Base-by-base conservation (phyloP, 768 basidiomycete genomes). In the Infundibulicybe gibba region DNA sequence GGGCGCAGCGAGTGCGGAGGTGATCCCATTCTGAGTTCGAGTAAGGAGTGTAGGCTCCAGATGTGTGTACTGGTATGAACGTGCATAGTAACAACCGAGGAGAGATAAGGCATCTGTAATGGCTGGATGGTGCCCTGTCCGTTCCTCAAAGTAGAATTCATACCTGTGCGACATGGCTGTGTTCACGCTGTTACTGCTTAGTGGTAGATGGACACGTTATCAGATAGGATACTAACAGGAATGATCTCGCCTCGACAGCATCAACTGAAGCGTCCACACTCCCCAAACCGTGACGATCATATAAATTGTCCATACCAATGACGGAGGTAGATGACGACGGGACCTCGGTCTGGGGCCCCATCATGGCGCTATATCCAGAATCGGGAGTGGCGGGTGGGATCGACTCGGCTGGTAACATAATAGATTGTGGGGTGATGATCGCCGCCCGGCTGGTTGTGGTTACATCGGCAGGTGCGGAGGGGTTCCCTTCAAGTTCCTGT, bases 71-170 rank as follows among this genome's bases (percentile, higher is more conserved):
- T 59, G 51, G 25, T 72, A 65, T 4, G 64, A 68, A 14, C 67
- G 68, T 32, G 77, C 65, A 55, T 81, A 81, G 53, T 80, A 74
- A 54, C 77, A 79, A 3, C 73, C 80, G 43, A 83, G 65, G 43
- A 84, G 75, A 57, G 75, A 81, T 25, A 83, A 75, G n/a, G 81
- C 76, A 54, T 79, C 79, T 54, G 77, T 65, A 31, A 85, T 72
- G 2, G 81, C 77, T 1, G 82, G 76, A 55, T 83, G 81, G 2
- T 78, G 74, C 48, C 66, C 61, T 13, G 25, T 25, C 25, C 25
- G 3, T 8, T 53, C 50, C 38, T 61, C 45, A 10, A 59, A 57
- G n/a, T 54, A 56, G 32, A 54, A 46, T 32, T 61, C 40, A n/a
- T 50, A 50, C 38, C 64, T 65, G n/a, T 47, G 30, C 19, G 77